These are phyloP conservation scores for Solanum habrochaites DNA, from an alignment of 257 asterid genomes.

Conservation along the genomic window DNA sequence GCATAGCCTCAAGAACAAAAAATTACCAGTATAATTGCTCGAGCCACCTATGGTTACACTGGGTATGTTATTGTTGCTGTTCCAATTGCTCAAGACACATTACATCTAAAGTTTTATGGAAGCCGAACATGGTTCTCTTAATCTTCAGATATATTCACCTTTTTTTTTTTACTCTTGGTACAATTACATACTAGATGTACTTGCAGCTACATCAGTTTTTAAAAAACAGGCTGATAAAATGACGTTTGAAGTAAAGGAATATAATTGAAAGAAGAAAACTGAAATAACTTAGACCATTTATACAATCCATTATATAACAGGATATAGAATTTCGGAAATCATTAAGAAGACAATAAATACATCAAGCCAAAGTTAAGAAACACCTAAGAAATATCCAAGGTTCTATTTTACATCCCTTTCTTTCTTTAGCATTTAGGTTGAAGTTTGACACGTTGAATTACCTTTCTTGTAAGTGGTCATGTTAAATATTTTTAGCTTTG, in stretches of 20 bases:
- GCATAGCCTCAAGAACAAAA: background rate
- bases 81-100: background rate
- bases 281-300: background rate
- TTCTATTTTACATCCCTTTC: background rate
- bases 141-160: background rate
- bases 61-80: background rate
- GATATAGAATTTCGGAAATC: background rate
- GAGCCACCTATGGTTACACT: background rate
- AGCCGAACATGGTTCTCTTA: background rate
- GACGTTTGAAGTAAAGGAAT: background rate
- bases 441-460: slow-evolving; percentile 7
- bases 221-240: background rate
- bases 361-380: background rate
- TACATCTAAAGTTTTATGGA: background rate
- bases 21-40: background rate
- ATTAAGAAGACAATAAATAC: background rate
- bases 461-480: slow-evolving; percentile 92
- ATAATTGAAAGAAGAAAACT: background rate
- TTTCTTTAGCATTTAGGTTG: background rate
- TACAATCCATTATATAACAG: background rate
- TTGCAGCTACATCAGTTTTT: background rate
- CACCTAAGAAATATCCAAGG: background rate
- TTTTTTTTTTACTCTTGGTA: background rate
- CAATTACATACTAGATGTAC: background rate
- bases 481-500: slow-evolving; percentile 90